Evolutionary conservation across 768 basidiomycete species (phyloP).

Genomic region (Lactarius hengduanensis): DNA sequence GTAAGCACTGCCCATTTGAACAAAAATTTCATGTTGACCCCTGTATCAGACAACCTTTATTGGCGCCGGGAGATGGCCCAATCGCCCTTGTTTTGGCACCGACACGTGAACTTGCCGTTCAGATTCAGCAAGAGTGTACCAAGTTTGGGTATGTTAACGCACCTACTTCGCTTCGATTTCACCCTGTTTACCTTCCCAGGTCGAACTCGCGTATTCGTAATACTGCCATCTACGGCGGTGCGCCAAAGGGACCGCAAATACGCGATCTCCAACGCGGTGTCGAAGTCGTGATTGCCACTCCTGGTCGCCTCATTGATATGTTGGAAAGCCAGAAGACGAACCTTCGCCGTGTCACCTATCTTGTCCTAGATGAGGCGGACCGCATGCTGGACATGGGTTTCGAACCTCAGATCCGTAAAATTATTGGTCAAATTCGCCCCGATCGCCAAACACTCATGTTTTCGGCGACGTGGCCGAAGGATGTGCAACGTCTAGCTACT

Average conservation of each 20-base stretch:
- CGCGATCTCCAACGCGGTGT: conserved; percentile 96
- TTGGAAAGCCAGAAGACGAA: conserved; percentile 96
- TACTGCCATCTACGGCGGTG: conserved; percentile 98
- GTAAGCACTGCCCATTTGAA: conserved; percentile 45
- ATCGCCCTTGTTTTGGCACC: conserved; percentile 96
- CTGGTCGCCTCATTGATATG: conserved; percentile 99
- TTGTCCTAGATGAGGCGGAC: conserved; percentile 99
- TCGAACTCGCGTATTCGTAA: conserved; percentile 95
- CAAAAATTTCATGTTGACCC: not conserved
- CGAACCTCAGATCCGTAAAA: conserved; percentile 99
- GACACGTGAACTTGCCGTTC: conserved; percentile 97
- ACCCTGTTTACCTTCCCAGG: conserved; percentile 38
- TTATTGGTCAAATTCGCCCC: conserved; percentile 94
- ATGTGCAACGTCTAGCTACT: conserved; percentile 95
- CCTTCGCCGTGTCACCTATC: conserved; percentile 91
- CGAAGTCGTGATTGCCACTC: conserved; percentile 99
- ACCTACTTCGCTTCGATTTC: conserved; percentile 10
- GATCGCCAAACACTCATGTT: conserved; percentile 99
- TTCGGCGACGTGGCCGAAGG: conserved; percentile 99
- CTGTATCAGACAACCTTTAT: conserved; percentile 74
- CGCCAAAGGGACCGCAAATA: conserved; percentile 97
- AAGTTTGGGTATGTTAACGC: conserved; percentile 79
- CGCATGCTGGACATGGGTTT: conserved; percentile 99
- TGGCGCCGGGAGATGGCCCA: conserved; percentile 93
- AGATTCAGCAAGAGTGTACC: conserved; percentile 98